Base-by-base conservation (phyloP, 768 basidiomycete species). In the Imleria badia region DNA sequence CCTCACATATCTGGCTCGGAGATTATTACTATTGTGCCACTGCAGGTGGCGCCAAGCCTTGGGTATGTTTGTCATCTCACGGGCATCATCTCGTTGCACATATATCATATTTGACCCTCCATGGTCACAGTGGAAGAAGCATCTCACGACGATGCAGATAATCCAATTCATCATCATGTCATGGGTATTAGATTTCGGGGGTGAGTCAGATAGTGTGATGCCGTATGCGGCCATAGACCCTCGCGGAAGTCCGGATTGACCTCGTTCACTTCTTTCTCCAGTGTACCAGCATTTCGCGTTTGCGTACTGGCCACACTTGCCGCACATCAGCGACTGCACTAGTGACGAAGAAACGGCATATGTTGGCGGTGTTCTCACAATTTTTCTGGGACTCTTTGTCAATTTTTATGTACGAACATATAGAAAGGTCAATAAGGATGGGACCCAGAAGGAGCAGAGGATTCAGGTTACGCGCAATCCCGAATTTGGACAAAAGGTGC, bases 1-100 rank as follows among this genome's bases (percentile, higher is more conserved):
- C 38, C 31, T 44, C n/a, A 50, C 38, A 34, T 55, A 4, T 17
- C 12, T 30, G 43, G n/a, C 14, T 29, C 45, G 11, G 66, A 94
- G 93, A 98, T 78, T 98, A 97, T 75, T 98, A 98, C 75, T 98
- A 98, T 76, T 97, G 87, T 70, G 91, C 91, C n/a, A 91, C 93
- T 36, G 93, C 95, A 50, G 94, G 94, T 15, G 66, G 67, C 10
- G 36, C 54, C 20, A 69, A 56, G 45, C 20, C 52, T 10, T 67
- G 67, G 67, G 67, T 66, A 31, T 36, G 55, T 56, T 22, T 2
- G 39, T 15, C 30, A 12, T 15, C 11, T 17, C 22, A 1, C 6
- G n/a, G 19, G 6, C 13, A 9, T 39, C 12, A 19, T 45, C 31
- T 39, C 14, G 23, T 33, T 29, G 38, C 29, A 43, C 47, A 56